Percentiles rank a stretch among this genome's conserved stretches.
Conservation (phyloP, 192 early-diverging fungal genomes). For the Dimargaris cristalligena region DNA sequence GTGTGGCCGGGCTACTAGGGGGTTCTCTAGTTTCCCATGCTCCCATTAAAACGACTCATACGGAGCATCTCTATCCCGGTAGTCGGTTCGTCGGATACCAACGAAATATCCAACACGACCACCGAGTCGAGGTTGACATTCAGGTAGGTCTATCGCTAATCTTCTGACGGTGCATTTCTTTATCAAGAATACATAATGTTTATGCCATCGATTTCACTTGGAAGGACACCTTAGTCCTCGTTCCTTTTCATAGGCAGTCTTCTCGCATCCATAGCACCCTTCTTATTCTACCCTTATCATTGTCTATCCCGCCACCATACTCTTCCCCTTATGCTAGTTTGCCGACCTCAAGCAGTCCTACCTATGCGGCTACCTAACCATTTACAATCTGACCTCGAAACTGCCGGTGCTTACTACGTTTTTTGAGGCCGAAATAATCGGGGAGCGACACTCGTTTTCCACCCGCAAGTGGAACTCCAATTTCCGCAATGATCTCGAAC, state of each 20-base stretch:
- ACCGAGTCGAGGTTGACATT: slow-evolving; percentile 53
- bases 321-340: slow-evolving; percentile 21
- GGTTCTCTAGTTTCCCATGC: neutral
- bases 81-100: slow-evolving; percentile 48
- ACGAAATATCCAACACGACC: slow-evolving; percentile 35
- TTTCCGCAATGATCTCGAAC: slow-evolving; percentile 48
- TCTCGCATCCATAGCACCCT: neutral
- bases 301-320: neutral
- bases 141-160: slow-evolving; percentile 30
- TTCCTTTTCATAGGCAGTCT: neutral
- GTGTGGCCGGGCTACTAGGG: no score
- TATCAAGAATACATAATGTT: neutral
- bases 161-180: slow-evolving; percentile 1
- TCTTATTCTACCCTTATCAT: neutral
- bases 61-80: slow-evolving; percentile 33
- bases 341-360: slow-evolving; percentile 54
- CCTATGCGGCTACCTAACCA: slow-evolving; percentile 68
- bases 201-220: neutral
- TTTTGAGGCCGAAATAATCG: slow-evolving; percentile 82
- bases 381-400: slow-evolving; percentile 59
- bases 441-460: slow-evolving; percentile 52
- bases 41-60: neutral
- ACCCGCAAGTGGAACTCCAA: slow-evolving; percentile 75
- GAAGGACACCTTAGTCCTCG: neutral
- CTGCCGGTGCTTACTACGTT: slow-evolving; percentile 71